Evolutionary conservation across 495 filamentous ascomycete species (phyloP), one percentile per base, ranked within the genome.

Genomic region (Penicillium herquei): DNA sequence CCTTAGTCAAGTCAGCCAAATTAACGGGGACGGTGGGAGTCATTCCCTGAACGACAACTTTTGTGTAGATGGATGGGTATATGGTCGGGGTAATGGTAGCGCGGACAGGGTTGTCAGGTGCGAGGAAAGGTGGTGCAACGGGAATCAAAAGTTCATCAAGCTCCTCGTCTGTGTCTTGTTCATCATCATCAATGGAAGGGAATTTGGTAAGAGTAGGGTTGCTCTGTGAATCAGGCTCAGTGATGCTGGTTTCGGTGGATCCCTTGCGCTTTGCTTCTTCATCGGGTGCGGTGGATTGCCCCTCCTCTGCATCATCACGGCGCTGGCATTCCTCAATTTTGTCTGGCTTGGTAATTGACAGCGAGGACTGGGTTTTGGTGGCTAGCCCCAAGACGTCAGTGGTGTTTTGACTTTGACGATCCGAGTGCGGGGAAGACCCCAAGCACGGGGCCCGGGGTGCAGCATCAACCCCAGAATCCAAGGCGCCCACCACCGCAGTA

Each of bases 1-100:
- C 82, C n/a, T 84, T 79, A 18, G 87, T 84, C 65, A 97, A 81
- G 63, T 95, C 88, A 34, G 78, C 69, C 6, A 98, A 82, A 62
- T 96, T 96, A 55, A 98, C 86, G 13, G 94, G 94, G 9, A 95
- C 84, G 1, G 84, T 84, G 0, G 94, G 92, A 1, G 89, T 87
- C 55, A 90, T 80, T 14, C 79, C 79, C 61, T 94, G 84, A 5
- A 90, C 61, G 37, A 97, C 81, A 49, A 96, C 84, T 67, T 96
- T 96, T 64, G 84, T 85, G 75, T 96, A 98, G 52, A 98, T 90
- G 10, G 87, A 86, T 3, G 83, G 77, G 74, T 97, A 96, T 49
- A 84, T 81, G 41, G 79, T 66, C 0, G 87, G 82, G 6, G 75
- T 85, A 54, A 97, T 90, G 14, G 85, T 82, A 17, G 83, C 79